Evolutionary conservation across 2,329 filamentous ascomycete genomes (phyloP), one percentile per base, ranked within the genome.

Genomic region (Tolypocladium ophioglossoides): DNA sequence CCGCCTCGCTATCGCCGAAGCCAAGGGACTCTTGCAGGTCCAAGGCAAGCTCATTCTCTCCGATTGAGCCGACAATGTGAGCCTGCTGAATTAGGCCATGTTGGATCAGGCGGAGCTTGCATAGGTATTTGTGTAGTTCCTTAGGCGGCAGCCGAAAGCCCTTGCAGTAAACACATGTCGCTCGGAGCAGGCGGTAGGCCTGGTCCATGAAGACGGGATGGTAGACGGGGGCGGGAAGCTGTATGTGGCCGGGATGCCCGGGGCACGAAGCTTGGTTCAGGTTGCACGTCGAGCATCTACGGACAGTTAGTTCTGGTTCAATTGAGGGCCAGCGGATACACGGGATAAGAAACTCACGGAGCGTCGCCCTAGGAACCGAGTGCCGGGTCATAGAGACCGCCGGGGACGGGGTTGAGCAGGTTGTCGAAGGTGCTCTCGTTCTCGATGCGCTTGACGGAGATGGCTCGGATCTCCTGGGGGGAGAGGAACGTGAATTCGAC

Each of bases 151-250:
- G 79, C 66, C 87, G 89, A 61, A 99, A 84, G 55, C 85, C 84
- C 66, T 91, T 86, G 72, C 95, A 99, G 74, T 96, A 96, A 56
- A 86, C 80, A 69, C 94, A 99, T 70, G 92, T 87, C 53, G 89
- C 87, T 62, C 91, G 85, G 22, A 99, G 78, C 48, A 99, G 77
- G 47, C 89, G 86, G 59, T 95, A 82, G 52, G 91, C 81, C 69
- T 96, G 91, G 67, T 96, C 91, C 77, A 99, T 87, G 66, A 96
- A 97, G 2, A 91, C 87, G n/a, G 92, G 89, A 70, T 99, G 92
- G 69, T 97, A 99, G 52, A 96, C 89, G 49, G 89, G 89, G 14
- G 91, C 86, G 16, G 94, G 91, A 14, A 99, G 84, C 63, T 96
- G 90, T 68, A 99, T 95, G 67, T 99, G 94, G 52, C 94, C 95